These are phyloP conservation scores for Microbotryum saponariae DNA, from an alignment of 1,284 basidiomycete species.

Conservation along the genomic window DNA sequence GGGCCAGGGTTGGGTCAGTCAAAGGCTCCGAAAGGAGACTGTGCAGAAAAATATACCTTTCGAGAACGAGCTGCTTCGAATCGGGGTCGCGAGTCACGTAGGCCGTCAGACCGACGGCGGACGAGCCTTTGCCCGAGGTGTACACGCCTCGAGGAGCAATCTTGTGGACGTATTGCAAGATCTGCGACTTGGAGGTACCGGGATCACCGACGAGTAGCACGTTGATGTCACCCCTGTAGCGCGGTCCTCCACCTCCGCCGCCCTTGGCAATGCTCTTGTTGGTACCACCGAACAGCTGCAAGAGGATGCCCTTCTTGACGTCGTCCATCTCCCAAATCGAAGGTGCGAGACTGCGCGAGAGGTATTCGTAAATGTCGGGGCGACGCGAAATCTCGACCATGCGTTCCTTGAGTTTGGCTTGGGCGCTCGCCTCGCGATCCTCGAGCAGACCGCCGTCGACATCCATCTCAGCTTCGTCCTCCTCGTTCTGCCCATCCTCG, in stretches of 20 bases:
- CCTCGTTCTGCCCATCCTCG: constrained; percentile 32
- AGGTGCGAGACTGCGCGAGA: constrained; percentile 80
- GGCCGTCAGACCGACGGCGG: constrained; percentile 94
- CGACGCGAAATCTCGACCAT: constrained; percentile 62
- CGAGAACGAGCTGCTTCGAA: constrained; percentile 92
- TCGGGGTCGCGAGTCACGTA: constrained; percentile 97
- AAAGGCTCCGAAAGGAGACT: neutral
- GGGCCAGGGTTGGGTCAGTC: neutral
- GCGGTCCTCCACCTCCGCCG: constrained; percentile 87
- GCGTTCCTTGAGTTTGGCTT: constrained; percentile 52
- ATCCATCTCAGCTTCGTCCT: constrained; percentile 62
- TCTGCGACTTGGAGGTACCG: constrained; percentile 94
- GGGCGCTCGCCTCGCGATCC: constrained; percentile 44
- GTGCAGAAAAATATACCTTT: constrained; percentile 55
- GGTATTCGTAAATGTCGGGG: constrained; percentile 78
- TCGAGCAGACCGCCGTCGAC: constrained; percentile 50
- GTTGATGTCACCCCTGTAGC: constrained; percentile 97
- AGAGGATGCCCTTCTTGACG: constrained; percentile 93
- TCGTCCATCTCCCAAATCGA: constrained; percentile 98
- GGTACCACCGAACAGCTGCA: constrained; percentile 94
- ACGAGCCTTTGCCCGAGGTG: constrained; percentile 94
- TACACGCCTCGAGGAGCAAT: constrained; percentile 96
- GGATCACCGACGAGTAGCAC: constrained; percentile 95
- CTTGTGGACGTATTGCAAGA: constrained; percentile 96
- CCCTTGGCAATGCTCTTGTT: constrained; percentile 90